These are phyloP conservation scores for Coemansia reversa DNA, from an alignment of 192 early-diverging fungal species.

Conservation along the genomic window DNA sequence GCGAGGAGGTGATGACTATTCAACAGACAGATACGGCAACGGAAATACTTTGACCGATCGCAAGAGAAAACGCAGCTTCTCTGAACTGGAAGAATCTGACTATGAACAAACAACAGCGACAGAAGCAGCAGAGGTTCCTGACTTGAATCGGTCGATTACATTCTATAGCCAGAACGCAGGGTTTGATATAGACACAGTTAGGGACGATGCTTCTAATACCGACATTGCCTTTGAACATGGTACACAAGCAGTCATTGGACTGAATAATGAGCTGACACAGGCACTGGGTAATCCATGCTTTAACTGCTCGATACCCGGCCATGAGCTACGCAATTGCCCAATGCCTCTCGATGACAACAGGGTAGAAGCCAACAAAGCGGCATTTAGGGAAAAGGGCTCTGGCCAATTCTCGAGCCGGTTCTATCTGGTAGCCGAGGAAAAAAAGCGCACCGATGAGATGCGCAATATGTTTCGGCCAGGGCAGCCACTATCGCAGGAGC, in stretches of 20 bases:
- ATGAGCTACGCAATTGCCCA: slow-evolving; percentile 41
- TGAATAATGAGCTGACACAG: slow-evolving; percentile 13
- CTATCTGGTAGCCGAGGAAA: slow-evolving; percentile 33
- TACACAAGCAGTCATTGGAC: slow-evolving; percentile 28
- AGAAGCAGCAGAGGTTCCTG: not conserved
- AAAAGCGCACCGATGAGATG: slow-evolving; percentile 28
- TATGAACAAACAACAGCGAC: not conserved
- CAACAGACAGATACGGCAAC: slow-evolving; percentile 3
- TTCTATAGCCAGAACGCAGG: slow-evolving; percentile 29
- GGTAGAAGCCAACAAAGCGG: slow-evolving; percentile 30
- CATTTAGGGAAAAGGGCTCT: slow-evolving; percentile 27
- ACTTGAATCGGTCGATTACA: slow-evolving; percentile 1
- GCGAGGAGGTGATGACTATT: slow-evolving; percentile 16
- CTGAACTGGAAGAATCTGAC: not conserved
- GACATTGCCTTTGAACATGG: slow-evolving; percentile 24
- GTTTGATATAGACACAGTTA: slow-evolving; percentile 32
- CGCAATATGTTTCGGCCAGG: slow-evolving; percentile 35
- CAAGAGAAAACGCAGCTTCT: not conserved
- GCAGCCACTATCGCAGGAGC: slow-evolving; percentile 32
- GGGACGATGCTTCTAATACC: slow-evolving; percentile 9
- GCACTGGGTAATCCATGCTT: slow-evolving; percentile 46
- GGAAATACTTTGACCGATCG: not conserved
- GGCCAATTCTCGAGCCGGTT: slow-evolving; percentile 33
- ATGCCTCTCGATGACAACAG: slow-evolving; percentile 25
- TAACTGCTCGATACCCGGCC: slow-evolving; percentile 45